These are phyloP conservation scores for Teratosphaeria zuluensis DNA, from an alignment of 2,329 filamentous ascomycete species.

Conservation along the genomic window DNA sequence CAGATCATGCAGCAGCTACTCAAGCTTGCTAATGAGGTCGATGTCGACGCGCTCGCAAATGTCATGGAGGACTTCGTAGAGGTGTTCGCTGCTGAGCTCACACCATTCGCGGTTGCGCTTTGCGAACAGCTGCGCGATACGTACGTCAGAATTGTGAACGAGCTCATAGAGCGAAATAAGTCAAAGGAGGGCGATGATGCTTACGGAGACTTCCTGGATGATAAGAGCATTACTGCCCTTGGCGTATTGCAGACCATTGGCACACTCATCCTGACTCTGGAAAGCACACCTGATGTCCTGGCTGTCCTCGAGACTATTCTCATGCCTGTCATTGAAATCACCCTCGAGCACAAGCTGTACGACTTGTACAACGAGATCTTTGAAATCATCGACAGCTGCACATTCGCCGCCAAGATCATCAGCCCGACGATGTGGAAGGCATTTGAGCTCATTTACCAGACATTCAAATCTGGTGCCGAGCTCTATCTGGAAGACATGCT, in stretches of 20 bases:
- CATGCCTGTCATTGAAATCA: slow-evolving; percentile 95
- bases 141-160: slow-evolving; percentile 84
- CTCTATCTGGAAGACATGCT: slow-evolving; percentile 98
- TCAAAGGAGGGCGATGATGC: slow-evolving; percentile 66
- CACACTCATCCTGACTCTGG: slow-evolving; percentile 88
- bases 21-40: slow-evolving; percentile 94
- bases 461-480: slow-evolving; percentile 94
- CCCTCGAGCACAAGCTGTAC: slow-evolving; percentile 94
- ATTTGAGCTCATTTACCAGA: slow-evolving; percentile 91
- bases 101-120: slow-evolving; percentile 89
- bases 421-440: slow-evolving; percentile 98
- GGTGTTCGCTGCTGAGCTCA: slow-evolving; percentile 93
- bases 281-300: slow-evolving; percentile 93
- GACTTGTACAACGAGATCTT: slow-evolving; percentile 97
- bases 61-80: slow-evolving; percentile 99
- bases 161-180: slow-evolving; percentile 80
- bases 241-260: slow-evolving; percentile 96
- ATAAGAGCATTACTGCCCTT: slow-evolving; percentile 96
- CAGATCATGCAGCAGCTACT: slow-evolving; percentile 99
- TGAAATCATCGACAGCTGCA: slow-evolving; percentile 98
- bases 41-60: slow-evolving; percentile 92
- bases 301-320: slow-evolving; percentile 89
- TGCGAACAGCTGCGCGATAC: slow-evolving; percentile 95
- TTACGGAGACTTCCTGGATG: slow-evolving; percentile 86
- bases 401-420: slow-evolving; percentile 91